phyloP scores from a whole-genome alignment of 768 basidiomycete genomes.

The Saitozyma podzolica region DNA sequence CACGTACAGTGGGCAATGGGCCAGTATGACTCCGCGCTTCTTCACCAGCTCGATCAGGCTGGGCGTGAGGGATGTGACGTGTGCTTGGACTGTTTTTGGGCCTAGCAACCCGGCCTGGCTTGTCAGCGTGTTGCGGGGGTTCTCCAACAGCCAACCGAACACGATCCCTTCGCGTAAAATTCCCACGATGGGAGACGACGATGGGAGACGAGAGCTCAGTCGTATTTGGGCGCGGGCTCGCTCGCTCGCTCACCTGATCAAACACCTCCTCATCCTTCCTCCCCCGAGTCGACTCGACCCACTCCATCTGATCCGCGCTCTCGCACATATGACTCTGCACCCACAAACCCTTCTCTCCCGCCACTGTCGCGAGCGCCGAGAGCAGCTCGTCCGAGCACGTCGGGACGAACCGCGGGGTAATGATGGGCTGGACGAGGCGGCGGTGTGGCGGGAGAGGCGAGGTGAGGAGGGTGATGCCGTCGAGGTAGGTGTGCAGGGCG shows the following conservation, averaged over 20 bases:
- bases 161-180: too few species aligned
- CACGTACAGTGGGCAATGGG: slow-evolving; percentile 72
- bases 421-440: slow-evolving; percentile 71
- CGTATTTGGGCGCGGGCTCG: too few species aligned
- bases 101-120: slow-evolving; percentile 65
- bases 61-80: slow-evolving; percentile 75
- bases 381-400: slow-evolving; percentile 77
- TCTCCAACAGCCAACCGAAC: too few species aligned
- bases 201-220: too few species aligned
- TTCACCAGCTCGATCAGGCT: slow-evolving; percentile 61
- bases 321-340: slow-evolving; percentile 85
- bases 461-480: slow-evolving; percentile 57
- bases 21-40: slow-evolving; percentile 63
- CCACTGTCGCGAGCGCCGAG: slow-evolving; percentile 62
- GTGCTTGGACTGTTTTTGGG: slow-evolving; percentile 72
- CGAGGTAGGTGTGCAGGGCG: slow-evolving; percentile 63
- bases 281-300: slow-evolving; percentile 64
- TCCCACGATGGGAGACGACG: too few species aligned
- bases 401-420: slow-evolving; percentile 87
- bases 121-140: background rate
- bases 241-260: slow-evolving; percentile 57
- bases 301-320: slow-evolving; percentile 70
- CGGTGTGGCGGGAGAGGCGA: slow-evolving; percentile 56
- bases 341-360: slow-evolving; percentile 56
- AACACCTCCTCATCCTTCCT: slow-evolving; percentile 74